These are phyloP conservation scores for Blastocladiella britannica DNA, from an alignment of 192 early-diverging fungal species.

Conservation along the genomic window DNA sequence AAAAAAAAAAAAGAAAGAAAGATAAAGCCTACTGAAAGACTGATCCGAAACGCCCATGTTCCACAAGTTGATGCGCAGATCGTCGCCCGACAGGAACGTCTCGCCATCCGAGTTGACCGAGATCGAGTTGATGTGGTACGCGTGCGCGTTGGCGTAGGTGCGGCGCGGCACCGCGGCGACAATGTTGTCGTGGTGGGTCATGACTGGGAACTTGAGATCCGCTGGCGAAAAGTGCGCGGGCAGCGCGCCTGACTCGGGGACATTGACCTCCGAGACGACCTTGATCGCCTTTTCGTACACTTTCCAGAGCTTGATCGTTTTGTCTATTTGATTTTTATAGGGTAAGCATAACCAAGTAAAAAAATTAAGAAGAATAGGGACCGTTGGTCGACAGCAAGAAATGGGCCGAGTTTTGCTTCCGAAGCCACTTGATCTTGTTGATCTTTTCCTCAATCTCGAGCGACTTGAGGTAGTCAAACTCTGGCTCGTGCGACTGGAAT, in stretches of 20 bases:
- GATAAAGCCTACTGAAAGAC: constrained; percentile 46
- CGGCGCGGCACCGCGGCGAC: constrained; percentile 85
- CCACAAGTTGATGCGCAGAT: constrained; percentile 97
- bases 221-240: constrained; percentile 19
- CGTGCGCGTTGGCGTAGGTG: constrained; percentile 93
- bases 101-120: constrained; percentile 97
- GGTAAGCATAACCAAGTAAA: too few species aligned
- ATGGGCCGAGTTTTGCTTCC: constrained; percentile 83
- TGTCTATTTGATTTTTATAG: constrained; percentile 41
- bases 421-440: constrained; percentile 98
- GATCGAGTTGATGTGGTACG: constrained; percentile 99
- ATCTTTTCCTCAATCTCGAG: constrained; percentile 99
- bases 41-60: constrained; percentile 93
- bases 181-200: constrained; percentile 87
- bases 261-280: constrained; percentile 78
- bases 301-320: constrained; percentile 99
- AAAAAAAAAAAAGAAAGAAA: too few species aligned
- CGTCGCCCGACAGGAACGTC: constrained; percentile 93
- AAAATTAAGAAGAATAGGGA: constrained; percentile 9
- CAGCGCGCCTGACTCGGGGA: constrained; percentile 33
- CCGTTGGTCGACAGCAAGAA: constrained; percentile 94
- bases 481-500: constrained; percentile 98
- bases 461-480: constrained; percentile 98
- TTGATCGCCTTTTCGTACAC: constrained; percentile 95
- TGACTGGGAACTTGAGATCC: constrained; percentile 53